Percentiles rank a stretch among this genome's conserved stretches.
Conservation (phyloP, 257 asterid species). For the Rauvolfia tetraphylla region DNA sequence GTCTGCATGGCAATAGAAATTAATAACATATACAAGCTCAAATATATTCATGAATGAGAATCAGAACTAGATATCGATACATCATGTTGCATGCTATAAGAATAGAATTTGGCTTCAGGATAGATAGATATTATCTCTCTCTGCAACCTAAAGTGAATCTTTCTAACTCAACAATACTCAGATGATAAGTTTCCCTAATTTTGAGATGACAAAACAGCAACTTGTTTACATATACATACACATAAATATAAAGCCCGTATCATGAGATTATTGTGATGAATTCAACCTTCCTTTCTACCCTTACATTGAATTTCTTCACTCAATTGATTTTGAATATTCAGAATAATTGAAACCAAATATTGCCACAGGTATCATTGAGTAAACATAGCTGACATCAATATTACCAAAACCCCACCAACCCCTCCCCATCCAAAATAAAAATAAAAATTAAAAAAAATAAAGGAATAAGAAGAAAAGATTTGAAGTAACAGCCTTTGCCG, state of each 20-base stretch:
- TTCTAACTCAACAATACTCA: neutral
- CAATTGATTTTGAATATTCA: neutral
- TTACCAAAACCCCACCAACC: no score
- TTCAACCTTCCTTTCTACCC: neutral
- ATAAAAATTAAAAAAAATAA: no score
- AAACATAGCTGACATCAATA: neutral
- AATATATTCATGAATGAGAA: no score
- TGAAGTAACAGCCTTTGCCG: neutral
- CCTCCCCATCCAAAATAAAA: no score
- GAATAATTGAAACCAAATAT: neutral
- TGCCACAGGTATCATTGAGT: neutral
- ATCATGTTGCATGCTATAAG: no score
- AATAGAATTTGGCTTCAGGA: no score
- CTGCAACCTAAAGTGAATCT: no score
- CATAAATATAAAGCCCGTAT: neutral
- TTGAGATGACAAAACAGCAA: no score
- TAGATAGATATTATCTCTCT: no score
- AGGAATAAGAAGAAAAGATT: neutral
- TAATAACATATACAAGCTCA: neutral
- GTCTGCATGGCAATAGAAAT: conserved; percentile 50
- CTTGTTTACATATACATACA: neutral
- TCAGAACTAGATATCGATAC: no score
- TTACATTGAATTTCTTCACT: neutral
- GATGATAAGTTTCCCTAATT: no score
- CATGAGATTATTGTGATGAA: neutral